A percentile compares a stretch with the other conserved stretches of the same genome.
Evolutionary conservation across 352 stramenopile species (phyloP).

Genomic region (Phytophthora vignae): DNA sequence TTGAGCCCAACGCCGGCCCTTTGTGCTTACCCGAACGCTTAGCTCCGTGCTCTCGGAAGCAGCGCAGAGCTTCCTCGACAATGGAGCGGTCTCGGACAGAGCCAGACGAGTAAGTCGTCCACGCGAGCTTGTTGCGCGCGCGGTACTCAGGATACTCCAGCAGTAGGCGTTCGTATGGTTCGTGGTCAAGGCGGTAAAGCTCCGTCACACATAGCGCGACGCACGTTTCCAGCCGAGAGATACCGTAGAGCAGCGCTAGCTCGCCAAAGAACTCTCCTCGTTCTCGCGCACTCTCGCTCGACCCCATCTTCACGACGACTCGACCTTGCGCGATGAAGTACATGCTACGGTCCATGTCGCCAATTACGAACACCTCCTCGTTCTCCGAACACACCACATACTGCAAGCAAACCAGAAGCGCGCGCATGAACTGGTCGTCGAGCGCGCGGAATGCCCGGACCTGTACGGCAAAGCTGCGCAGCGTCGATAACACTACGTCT

Average conservation of each 20-base stretch:
- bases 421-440: constrained; percentile 70
- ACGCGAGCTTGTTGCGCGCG: constrained; percentile 54
- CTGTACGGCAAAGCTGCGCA: constrained; percentile 54
- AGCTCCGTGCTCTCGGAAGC: constrained; percentile 3
- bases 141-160: constrained; percentile 78
- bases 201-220: constrained; percentile 61
- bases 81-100: constrained; percentile 14
- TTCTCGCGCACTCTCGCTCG: constrained; percentile 56
- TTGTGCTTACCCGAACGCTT: background rate
- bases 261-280: constrained; percentile 72
- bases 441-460: constrained; percentile 59
- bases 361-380: constrained; percentile 73
- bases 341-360: constrained; percentile 82
- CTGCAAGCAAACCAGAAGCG: constrained; percentile 60
- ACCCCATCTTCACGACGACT: constrained; percentile 64
- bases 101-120: constrained; percentile 42
- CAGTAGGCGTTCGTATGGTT: constrained; percentile 66
- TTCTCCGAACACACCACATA: constrained; percentile 73
- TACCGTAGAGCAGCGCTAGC: constrained; percentile 63
- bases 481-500: constrained; percentile 65
- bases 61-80: constrained; percentile 21
- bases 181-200: constrained; percentile 73
- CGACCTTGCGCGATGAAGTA: constrained; percentile 79
- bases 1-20: constrained; percentile 19
- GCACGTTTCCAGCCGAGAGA: constrained; percentile 72